Conservation (phyloP, 2,329 filamentous ascomycete genomes). For the Trichoderma sp. region DNA sequence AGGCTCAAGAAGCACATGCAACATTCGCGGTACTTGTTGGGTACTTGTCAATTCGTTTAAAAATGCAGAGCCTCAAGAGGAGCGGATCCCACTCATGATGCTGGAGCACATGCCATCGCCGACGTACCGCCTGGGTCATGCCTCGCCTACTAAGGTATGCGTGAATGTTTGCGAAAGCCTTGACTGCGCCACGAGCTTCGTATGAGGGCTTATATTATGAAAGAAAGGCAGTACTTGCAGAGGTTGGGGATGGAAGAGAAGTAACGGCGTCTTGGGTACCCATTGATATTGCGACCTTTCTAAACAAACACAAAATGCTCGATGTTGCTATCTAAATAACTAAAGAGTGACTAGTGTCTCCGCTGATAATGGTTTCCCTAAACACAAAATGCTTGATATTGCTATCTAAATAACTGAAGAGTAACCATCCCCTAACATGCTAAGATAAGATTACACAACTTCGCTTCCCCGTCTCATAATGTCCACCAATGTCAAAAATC, state of each 20-base stretch:
- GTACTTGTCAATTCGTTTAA: background rate
- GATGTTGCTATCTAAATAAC: background rate
- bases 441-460: background rate
- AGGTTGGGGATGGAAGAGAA: no score
- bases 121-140: background rate
- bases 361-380: no score
- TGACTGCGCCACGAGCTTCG: background rate
- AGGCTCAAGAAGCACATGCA: background rate
- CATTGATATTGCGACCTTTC: background rate
- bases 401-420: background rate
- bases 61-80: background rate
- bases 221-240: no score
- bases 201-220: background rate
- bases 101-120: slow-evolving; percentile 12
- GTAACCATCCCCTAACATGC: background rate
- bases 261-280: no score
- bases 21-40: background rate
- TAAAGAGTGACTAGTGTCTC: background rate
- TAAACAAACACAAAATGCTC: background rate
- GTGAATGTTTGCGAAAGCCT: background rate
- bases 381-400: background rate
- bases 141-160: background rate
- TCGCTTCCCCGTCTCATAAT: background rate
- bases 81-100: background rate
- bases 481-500: background rate